Base-by-base conservation (phyloP, 208 protist genomes). In the Polymyxa betae region DNA sequence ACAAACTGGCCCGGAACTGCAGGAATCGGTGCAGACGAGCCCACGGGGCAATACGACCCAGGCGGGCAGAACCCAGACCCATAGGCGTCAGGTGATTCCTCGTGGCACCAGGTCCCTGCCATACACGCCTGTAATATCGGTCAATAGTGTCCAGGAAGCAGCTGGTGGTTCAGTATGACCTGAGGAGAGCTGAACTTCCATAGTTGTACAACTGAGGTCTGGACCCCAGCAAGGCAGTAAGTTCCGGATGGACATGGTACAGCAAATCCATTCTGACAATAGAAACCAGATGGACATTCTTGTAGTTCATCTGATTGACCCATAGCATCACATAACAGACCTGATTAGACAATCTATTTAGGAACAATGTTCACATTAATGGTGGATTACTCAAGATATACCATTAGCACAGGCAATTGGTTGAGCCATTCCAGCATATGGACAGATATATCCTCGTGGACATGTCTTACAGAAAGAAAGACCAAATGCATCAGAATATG, bases 31-130 rank as follows among this genome's bases (percentile, higher is more conserved):
- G 72, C 5, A 35, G 72, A 45, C n/a, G 72, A 82, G 16, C n/a
- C n/a, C 5, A 5, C 35, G 5, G 72, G 72, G 40, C 72, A 82
- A n/a, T 82, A 82, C 5, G 16, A 38, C 10, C 72, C 72, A 20
- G 72, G 72, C n/a, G n/a, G 72, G 40, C 72, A 82, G 72, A 82
- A 82, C 72, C 72, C 72, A n/a, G 35, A 45, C 12, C 72, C 72
- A 43, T 82, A 82, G 5, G 35, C 40, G n/a, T 82, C 72, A 43
- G 72, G 40, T 40, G 72, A 82, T 43, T n/a, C 72, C n/a, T 82
- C 72, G 12, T 40, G 72, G 72, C 72, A 82, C 35, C 40, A 82
- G 16, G 72, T 82, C n/a, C 72, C 72, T 40, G 72, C 72, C 40
- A 82, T 45, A 35, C 72, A 82, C 5, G 16, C 35, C n/a, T 82